Evolutionary conservation across 257 asterid species (phyloP).

Genomic region (Lycium barbarum): DNA sequence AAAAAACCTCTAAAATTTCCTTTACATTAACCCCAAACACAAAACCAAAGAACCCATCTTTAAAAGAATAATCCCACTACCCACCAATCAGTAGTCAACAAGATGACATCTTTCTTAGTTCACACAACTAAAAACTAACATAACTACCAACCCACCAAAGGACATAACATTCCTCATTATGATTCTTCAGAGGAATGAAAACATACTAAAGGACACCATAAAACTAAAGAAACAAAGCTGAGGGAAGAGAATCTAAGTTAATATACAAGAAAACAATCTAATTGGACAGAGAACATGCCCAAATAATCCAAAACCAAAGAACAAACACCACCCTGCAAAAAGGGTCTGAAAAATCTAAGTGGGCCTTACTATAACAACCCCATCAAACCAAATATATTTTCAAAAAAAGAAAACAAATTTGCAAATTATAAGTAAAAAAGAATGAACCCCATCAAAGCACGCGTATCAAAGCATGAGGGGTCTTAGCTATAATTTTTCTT

Average conservation of each 20-base stretch:
- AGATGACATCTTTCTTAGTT: conserved; percentile 35
- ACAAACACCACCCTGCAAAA: conserved; percentile 71
- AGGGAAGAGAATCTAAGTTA: conserved; percentile 62
- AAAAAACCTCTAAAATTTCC: conserved; percentile 16
- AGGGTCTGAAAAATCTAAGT: conserved; percentile 71
- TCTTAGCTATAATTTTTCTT: conserved; percentile 45
- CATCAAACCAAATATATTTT: conserved; percentile 55
- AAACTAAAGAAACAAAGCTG: conserved; percentile 12
- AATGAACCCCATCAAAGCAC: conserved; percentile 73
- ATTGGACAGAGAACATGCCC: conserved; percentile 49
- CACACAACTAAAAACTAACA: conserved; percentile 17
- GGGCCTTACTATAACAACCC: conserved; percentile 66
- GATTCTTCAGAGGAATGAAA: conserved; percentile 32
- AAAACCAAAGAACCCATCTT: conserved; percentile 44
- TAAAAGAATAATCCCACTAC: conserved; percentile 22
- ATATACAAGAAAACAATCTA: conserved; percentile 62
- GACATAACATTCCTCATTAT: not conserved
- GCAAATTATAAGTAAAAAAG: conserved; percentile 32
- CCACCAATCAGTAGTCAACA: conserved; percentile 29
- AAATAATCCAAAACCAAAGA: conserved; percentile 69
- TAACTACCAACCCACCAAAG: not conserved
- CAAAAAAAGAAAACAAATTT: conserved; percentile 39
- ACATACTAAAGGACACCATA: conserved; percentile 18
- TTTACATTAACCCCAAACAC: conserved; percentile 40
- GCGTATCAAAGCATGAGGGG: conserved; percentile 86